Evolutionary conservation across 2,329 filamentous ascomycete genomes (phyloP).

Genomic region (Dactylellina haptotyla): DNA sequence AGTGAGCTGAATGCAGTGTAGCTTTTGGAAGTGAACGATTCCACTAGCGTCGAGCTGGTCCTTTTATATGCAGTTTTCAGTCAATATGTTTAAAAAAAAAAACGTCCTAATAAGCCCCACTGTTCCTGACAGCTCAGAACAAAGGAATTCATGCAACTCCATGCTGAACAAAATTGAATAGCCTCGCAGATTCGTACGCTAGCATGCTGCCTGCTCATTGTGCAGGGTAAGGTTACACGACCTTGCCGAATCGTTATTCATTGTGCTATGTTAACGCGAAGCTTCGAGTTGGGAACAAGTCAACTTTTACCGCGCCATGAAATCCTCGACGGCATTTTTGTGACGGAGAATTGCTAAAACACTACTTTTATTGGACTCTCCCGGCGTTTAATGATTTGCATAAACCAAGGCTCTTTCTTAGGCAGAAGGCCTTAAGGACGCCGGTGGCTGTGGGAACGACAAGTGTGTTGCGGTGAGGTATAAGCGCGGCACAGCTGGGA

Average conservation of each 20-base stretch:
- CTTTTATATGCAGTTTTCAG: background rate
- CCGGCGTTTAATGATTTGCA: constrained; percentile 42
- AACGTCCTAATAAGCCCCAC: background rate
- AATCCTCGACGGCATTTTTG: constrained; percentile 20
- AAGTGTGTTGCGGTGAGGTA: constrained; percentile 31
- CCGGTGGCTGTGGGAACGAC: constrained; percentile 25
- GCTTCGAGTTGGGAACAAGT: background rate
- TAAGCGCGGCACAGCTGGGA: constrained; percentile 51
- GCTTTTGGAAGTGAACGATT: background rate
- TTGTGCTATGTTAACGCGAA: background rate
- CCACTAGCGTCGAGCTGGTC: background rate
- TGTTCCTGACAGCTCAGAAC: constrained; percentile 11
- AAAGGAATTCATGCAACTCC: constrained; percentile 23
- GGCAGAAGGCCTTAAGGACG: constrained; percentile 37
- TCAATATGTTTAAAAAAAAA: background rate
- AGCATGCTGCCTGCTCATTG: background rate
- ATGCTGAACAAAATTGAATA: background rate
- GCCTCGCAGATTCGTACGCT: constrained; percentile 10
- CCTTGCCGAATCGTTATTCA: background rate
- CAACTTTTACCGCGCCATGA: constrained; percentile 11
- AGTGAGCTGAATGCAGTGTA: background rate
- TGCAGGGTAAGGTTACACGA: constrained; percentile 9
- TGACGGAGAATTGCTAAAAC: background rate
- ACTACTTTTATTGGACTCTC: constrained; percentile 17
- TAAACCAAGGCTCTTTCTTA: constrained; percentile 45